Conservation (phyloP, 331 rosid species). For the Quercus phellos region DNA sequence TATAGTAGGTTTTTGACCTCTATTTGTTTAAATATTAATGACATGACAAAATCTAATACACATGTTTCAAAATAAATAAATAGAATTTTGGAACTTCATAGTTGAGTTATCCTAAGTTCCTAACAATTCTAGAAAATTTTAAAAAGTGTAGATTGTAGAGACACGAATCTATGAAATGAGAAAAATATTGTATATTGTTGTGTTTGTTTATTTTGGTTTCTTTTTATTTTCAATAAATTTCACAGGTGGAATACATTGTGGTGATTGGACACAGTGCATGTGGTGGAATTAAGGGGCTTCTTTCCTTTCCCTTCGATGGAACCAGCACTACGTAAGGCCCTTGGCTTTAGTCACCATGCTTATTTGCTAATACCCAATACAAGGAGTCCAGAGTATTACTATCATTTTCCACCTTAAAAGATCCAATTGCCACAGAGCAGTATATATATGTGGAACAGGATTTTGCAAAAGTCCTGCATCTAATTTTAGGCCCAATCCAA, state of each 20-base stretch:
- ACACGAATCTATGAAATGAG: too few species aligned
- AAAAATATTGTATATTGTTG: too few species aligned
- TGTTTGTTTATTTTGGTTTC: too few species aligned
- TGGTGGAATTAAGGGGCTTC: conserved; percentile 95
- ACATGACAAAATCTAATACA: too few species aligned
- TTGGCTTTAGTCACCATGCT: background rate
- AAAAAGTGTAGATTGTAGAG: too few species aligned
- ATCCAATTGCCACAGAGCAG: background rate
- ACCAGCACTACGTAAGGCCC: conserved; percentile 51
- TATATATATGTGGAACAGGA: background rate
- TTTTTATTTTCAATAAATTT: background rate
- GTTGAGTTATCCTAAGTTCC: too few species aligned
- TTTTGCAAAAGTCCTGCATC: background rate
- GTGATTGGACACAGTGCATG: conserved; percentile 99
- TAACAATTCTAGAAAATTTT: too few species aligned
- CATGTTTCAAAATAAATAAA: too few species aligned
- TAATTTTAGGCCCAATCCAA: background rate
- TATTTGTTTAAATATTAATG: too few species aligned
- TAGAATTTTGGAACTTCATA: too few species aligned
- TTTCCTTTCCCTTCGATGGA: conserved; percentile 66
- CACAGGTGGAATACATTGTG: conserved; percentile 73
- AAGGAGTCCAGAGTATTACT: background rate
- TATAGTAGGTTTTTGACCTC: too few species aligned
- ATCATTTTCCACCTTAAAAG: background rate
- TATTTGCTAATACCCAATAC: background rate